Evolutionary conservation across 179 eudicot species (phyloP), one percentile per base, ranked within the genome.

Genomic region (Vitellaria paradoxa): DNA sequence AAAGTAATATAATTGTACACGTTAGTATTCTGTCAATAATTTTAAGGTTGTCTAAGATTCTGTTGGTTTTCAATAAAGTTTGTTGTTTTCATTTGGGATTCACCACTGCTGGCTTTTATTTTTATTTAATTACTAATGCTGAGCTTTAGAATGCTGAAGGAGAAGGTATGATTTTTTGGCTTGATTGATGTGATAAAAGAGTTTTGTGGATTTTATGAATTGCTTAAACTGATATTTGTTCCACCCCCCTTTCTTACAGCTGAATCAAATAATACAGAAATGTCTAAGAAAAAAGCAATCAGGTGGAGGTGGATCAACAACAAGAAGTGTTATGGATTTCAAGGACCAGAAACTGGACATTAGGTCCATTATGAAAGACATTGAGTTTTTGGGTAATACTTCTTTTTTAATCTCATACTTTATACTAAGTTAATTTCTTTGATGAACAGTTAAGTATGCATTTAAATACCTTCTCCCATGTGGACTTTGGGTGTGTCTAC

Each of bases 291-390:
- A 66, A 79, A 78, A 67, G 74, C 74, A 70, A 80, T 17, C 50
- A 37, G 72, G 37, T 52, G 67, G 56, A 40, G 74, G 72, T 37
- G 87, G 81, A 65, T 78, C 88, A 20, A 69, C 59, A 63, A 74
- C 88, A 18, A 82, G 81, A 18, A 82, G 81, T 63, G 53, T 40
- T 37, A 76, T 81, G 85, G 88, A 86, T 73, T 69, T 81, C 47
- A 80, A 86, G 78, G 92, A 81, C 76, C 85, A 64, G 26, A 87
- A 78, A 63, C 78, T 86, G 84, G 88, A 91, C 79, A 81, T 89
- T 30, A 86, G 82, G 77, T 82, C 89, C 68, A 89, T 89, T 61
- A 79, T 87, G 84, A 91, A 89, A 81, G 94, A 92, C 64, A 87
- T 92, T 55, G 88, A 90, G 76, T 87, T 79, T 73, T 79, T 92